These are phyloP conservation scores for Petunia secreta DNA, from an alignment of 257 asterid genomes.

Conservation along the genomic window DNA sequence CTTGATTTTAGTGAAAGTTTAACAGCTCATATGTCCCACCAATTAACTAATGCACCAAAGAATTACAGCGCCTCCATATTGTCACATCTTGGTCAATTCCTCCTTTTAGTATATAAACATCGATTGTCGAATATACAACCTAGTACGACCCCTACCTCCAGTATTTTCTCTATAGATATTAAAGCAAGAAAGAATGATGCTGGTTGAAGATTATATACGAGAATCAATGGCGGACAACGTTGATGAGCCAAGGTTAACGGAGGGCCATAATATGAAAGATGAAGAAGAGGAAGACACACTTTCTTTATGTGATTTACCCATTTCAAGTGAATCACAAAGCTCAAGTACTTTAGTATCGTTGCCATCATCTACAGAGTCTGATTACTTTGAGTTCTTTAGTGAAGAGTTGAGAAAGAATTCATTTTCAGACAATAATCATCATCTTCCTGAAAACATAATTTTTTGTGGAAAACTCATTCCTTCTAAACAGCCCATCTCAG, in stretches of 20 bases:
- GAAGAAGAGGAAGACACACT: conserved; percentile 68
- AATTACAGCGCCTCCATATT: background rate
- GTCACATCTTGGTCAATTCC: background rate
- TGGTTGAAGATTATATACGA: background rate
- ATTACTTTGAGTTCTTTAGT: conserved; percentile 45
- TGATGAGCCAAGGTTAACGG: conserved; percentile 29
- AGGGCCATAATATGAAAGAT: background rate
- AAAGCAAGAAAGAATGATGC: background rate
- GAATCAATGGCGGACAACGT: background rate
- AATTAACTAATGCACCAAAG: background rate
- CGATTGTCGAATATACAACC: conserved; percentile 1
- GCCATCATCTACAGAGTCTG: conserved; percentile 36
- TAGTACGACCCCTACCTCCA: background rate
- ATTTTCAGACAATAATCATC: background rate
- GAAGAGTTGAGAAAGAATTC: conserved; percentile 27
- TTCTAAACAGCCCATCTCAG: conserved; percentile 34
- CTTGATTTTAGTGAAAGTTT: background rate
- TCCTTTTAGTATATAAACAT: background rate
- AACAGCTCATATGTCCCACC: background rate
- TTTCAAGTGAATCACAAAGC: conserved; percentile 50
- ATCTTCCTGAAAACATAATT: conserved; percentile 46
- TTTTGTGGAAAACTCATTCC: conserved; percentile 69
- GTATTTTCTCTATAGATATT: background rate
- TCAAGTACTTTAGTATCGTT: conserved; percentile 30
- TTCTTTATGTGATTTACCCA: conserved; percentile 64